phyloP scores from a whole-genome alignment of 2,329 filamentous ascomycete species.

The Lasiodiplodia citricola region DNA sequence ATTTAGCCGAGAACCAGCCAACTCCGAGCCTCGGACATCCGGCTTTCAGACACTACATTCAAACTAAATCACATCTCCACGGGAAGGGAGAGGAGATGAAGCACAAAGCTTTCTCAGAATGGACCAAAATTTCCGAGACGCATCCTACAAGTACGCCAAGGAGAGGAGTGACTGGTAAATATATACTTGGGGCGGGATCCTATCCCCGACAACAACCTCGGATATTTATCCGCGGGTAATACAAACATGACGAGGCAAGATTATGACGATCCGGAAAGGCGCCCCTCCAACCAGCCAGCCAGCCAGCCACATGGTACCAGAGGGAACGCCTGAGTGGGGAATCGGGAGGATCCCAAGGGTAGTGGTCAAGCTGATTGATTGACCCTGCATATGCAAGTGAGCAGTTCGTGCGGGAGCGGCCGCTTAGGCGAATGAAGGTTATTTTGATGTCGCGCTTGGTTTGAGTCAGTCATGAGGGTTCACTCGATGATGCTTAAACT shows the following conservation, averaged over 20 bases:
- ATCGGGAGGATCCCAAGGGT: neutral
- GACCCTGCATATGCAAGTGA: neutral
- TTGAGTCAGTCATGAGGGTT: too few relatives aligned
- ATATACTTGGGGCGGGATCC: neutral
- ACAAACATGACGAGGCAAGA: neutral
- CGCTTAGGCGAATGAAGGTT: neutral
- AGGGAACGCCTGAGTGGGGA: neutral
- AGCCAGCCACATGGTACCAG: neutral
- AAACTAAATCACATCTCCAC: neutral
- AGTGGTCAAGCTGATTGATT: neutral
- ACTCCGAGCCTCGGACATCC: neutral
- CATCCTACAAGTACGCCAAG: neutral
- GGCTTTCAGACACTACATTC: neutral
- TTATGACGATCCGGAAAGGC: neutral
- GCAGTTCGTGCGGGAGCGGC: neutral
- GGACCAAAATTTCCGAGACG: neutral
- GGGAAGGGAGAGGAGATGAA: neutral
- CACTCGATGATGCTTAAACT: neutral
- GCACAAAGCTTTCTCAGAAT: neutral
- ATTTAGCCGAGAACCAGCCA: neutral
- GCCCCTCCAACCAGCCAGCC: too few relatives aligned
- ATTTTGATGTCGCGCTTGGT: neutral
- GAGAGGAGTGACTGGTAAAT: neutral
- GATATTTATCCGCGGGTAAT: constrained; percentile 6
- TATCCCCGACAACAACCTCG: neutral